Conservation (phyloP, 1,139 yeast genomes). For the Debaryomyces subglobosus region DNA sequence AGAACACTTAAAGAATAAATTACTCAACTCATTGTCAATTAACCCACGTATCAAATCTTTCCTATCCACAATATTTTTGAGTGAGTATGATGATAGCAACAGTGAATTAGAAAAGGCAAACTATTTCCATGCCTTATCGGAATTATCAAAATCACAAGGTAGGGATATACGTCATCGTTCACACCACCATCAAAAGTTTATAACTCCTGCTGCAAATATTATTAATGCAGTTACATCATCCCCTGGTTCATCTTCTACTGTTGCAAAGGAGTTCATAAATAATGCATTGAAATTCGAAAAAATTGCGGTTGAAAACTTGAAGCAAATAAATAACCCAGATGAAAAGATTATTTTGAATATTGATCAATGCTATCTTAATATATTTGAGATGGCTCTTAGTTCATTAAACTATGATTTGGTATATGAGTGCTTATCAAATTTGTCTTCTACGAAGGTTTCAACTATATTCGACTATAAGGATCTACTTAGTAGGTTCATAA, state of each 20-base stretch:
- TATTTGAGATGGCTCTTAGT: conserved; percentile 35
- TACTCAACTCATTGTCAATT: conserved; percentile 21
- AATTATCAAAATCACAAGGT: conserved; percentile 28
- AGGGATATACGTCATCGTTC: conserved; percentile 8
- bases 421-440: conserved; percentile 28
- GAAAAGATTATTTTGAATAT: conserved; percentile 13
- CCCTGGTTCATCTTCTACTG: conserved; percentile 4
- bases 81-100: conserved; percentile 11
- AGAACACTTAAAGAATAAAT: conserved; percentile 16
- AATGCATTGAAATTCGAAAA: conserved; percentile 36
- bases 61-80: conserved; percentile 23
- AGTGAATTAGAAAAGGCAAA: conserved; percentile 22
- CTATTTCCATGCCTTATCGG: conserved; percentile 41
- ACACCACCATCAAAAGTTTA: conserved; percentile 8
- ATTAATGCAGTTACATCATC: neutral
- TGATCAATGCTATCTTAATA: conserved; percentile 27
- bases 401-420: conserved; percentile 29
- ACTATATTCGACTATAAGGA: conserved; percentile 15
- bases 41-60: conserved; percentile 23
- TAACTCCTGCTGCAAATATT: conserved; percentile 7
- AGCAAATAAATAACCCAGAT: conserved; percentile 4
- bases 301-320: conserved; percentile 31
- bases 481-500: conserved; percentile 25
- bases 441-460: conserved; percentile 15
- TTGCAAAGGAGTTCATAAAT: conserved; percentile 23